Conservation (phyloP, 345 rosid species). For the Eucalyptus sp. region DNA sequence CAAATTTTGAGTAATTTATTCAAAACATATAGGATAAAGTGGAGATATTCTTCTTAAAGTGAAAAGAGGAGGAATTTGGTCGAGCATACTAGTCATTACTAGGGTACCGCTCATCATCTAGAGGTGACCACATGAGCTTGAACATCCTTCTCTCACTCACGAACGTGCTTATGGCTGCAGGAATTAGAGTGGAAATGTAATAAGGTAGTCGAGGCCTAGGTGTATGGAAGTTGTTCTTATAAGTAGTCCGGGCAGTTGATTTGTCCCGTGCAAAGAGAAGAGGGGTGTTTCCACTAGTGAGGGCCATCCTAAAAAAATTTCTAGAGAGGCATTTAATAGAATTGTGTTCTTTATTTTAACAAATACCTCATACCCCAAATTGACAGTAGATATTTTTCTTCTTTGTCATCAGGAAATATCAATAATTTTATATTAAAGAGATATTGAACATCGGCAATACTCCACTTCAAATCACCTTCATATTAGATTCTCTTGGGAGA, state of each 20-base stretch:
- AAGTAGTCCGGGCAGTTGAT: no score
- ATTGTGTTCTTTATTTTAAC: no score
- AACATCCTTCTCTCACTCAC: not conserved
- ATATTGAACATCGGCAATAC: no score
- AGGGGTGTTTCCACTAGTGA: no score
- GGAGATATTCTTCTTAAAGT: not conserved
- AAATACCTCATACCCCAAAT: no score
- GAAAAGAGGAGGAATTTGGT: not conserved
- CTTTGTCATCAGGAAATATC: no score
- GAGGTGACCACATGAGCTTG: not conserved
- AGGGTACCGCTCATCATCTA: not conserved
- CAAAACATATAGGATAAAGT: not conserved
- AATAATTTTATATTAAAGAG: no score
- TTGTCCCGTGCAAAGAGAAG: no score
- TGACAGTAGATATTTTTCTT: no score
- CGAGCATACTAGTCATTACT: not conserved
- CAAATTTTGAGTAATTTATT: not conserved
- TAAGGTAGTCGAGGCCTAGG: not conserved
- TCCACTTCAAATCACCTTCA: no score
- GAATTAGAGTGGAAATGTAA: not conserved
- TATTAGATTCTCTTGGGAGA: no score
- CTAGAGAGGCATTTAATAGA: accelerated
- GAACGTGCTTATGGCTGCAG: not conserved
- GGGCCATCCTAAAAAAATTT: no score
- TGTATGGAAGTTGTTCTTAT: not conserved